A percentile compares a stretch with the other conserved stretches of the same genome.
These are phyloP conservation scores for Komagataella kurtzmanii DNA, from an alignment of 805 yeast species.

Conservation along the genomic window DNA sequence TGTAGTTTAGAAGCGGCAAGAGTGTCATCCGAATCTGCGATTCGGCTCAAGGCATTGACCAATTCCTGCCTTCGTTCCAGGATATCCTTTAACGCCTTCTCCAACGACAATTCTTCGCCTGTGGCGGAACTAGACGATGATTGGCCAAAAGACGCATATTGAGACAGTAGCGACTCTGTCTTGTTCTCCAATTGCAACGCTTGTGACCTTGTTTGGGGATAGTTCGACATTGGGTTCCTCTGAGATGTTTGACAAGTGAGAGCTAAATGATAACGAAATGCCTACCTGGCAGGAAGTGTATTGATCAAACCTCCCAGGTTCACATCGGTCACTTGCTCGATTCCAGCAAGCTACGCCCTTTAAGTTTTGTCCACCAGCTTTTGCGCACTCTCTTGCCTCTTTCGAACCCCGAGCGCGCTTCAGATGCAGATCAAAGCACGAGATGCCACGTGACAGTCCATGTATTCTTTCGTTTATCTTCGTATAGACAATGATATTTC, in stretches of 20 bases:
- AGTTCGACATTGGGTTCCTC: conserved; percentile 14
- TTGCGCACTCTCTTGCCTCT: neutral
- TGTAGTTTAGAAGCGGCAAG: conserved; percentile 64
- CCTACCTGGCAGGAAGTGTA: neutral
- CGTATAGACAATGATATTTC: neutral
- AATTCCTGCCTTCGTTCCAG: conserved; percentile 41
- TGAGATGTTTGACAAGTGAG: neutral
- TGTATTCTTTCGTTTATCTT: neutral
- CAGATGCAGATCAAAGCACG: neutral
- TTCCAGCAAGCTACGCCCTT: neutral
- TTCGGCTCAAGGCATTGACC: conserved; percentile 34
- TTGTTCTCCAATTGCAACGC: conserved; percentile 61
- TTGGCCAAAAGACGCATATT: conserved; percentile 40
- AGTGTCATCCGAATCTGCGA: conserved; percentile 40
- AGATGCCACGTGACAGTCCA: neutral
- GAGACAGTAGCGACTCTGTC: conserved; percentile 37
- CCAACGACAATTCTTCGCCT: conserved; percentile 31
- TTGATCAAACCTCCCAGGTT: neutral
- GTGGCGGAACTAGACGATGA: conserved; percentile 33
- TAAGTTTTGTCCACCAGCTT: neutral
- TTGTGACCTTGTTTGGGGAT: conserved; percentile 56
- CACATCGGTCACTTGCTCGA: neutral
- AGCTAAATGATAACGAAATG: neutral
- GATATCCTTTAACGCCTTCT: conserved; percentile 33
- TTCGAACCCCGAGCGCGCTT: neutral